phyloP scores from a whole-genome alignment of 2,329 filamentous ascomycete genomes.

The Trichoderma brevicompactum region DNA sequence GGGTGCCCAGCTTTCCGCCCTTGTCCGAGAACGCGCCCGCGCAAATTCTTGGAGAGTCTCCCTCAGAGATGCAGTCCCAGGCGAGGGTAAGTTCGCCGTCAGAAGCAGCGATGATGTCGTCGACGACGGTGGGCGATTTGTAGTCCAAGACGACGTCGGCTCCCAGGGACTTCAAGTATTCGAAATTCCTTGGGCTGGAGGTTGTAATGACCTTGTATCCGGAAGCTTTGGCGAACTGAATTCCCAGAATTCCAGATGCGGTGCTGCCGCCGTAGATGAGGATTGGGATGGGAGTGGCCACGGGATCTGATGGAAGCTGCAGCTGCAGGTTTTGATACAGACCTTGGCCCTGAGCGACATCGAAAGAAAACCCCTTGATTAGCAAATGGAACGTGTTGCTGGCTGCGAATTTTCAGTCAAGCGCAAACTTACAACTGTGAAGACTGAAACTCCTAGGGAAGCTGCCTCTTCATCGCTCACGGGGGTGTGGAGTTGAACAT shows the following conservation, averaged over 20 bases:
- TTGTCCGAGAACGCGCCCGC: slow-evolving; percentile 38
- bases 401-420: neutral
- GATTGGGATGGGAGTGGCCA: slow-evolving; percentile 45
- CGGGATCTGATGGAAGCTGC: slow-evolving; percentile 49
- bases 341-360: slow-evolving; percentile 34
- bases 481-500: slow-evolving; percentile 51
- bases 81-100: slow-evolving; percentile 15
- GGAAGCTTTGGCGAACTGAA: slow-evolving; percentile 50
- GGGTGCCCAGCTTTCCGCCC: slow-evolving; percentile 46
- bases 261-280: slow-evolving; percentile 57
- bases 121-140: slow-evolving; percentile 34
- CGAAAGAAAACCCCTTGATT: neutral
- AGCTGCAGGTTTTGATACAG: slow-evolving; percentile 53
- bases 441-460: slow-evolving; percentile 46
- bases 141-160: slow-evolving; percentile 55
- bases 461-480: slow-evolving; percentile 54
- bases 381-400: neutral
- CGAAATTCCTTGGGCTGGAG: slow-evolving; percentile 45
- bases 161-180: slow-evolving; percentile 46
- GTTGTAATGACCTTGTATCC: slow-evolving; percentile 48
- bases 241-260: slow-evolving; percentile 58
- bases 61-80: slow-evolving; percentile 24
- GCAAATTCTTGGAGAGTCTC: slow-evolving; percentile 35
- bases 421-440: slow-evolving; percentile 41
- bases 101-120: slow-evolving; percentile 36